Base-by-base conservation (phyloP, 2,329 filamentous ascomycete genomes). In the Metarhizium robertsii region DNA sequence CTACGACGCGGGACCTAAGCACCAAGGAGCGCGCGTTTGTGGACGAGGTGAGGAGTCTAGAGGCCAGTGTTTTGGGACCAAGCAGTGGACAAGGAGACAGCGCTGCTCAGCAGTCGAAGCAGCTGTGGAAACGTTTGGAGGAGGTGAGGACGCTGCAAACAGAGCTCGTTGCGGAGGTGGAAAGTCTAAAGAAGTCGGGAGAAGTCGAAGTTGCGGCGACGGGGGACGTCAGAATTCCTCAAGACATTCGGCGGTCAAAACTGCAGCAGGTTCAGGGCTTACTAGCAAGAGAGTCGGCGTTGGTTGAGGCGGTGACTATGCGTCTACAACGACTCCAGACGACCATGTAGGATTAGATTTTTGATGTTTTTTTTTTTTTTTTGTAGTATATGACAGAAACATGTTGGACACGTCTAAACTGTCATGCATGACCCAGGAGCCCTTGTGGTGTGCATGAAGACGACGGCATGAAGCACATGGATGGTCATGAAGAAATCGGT, bases 281-380 rank as follows among this genome's bases (percentile, higher is more conserved):
- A 57, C 70, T 90, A 60, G 83, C 86, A 56, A 74, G 86, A 32
- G 85, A 90, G 70, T 80, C 80, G 50, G 84, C 84, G 5, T 68
- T 89, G 62, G 81, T 89, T 6, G 85, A 88, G 61, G 85, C 82
- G 25, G 79, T 87, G 25, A 83, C 79, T 61, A 75, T 75, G 55
- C 76, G 85, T 55, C 69, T 90, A 59, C 81, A 85, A 66, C 79
- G 75, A 58, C 70, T 89, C 54, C 71, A 75, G 59, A 60, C 67
- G n/a, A 59, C 58, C 42, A 54, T 66, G 62, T 71, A 64, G 59
- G 54, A 60, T 60, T 18, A 11, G 30, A 29, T 34, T 34, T 34
- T 34, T 34, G 32, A 34, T 34, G 6, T 34, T 16, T 14, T 18
- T 42, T 42, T 42, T 42, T 14, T 42, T 42, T 42, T 18, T 10